A percentile compares a stretch with the other conserved stretches of the same genome.
Conservation (phyloP, 495 filamentous ascomycete species). For the Corynascus novoguineensis region DNA sequence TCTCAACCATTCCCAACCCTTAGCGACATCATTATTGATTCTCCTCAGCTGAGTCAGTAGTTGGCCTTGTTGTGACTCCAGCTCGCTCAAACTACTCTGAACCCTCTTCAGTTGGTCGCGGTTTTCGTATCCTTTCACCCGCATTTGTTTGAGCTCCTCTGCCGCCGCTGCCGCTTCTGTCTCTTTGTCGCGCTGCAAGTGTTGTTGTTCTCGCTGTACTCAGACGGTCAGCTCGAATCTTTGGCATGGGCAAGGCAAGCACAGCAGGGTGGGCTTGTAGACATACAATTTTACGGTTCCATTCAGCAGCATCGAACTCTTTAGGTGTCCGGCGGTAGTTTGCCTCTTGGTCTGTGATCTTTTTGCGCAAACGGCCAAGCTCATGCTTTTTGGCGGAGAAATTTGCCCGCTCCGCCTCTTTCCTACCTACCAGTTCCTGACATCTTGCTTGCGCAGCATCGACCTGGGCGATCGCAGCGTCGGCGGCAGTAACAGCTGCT, state of each 20-base stretch:
- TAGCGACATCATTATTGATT: conserved; percentile 55
- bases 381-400: conserved; percentile 50
- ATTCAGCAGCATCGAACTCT: conserved; percentile 45
- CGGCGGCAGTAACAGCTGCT: conserved; percentile 48
- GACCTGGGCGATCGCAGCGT: conserved; percentile 44
- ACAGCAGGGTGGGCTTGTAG: conserved; percentile 11
- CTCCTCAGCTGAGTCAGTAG: conserved; percentile 57
- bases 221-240: not conserved
- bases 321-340: conserved; percentile 41
- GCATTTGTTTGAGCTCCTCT: conserved; percentile 30
- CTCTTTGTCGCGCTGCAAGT: conserved; percentile 41
- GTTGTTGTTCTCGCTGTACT: conserved; percentile 39
- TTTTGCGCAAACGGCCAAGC: conserved; percentile 36
- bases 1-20: conserved; percentile 75
- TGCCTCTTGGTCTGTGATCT: conserved; percentile 41
- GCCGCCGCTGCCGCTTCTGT: conserved; percentile 31
- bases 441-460: conserved; percentile 48
- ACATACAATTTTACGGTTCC: conserved; percentile 52
- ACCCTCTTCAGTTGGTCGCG: conserved; percentile 25
- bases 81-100: conserved; percentile 46
- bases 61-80: conserved; percentile 74
- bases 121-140: conserved; percentile 21
- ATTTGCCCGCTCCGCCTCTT: conserved; percentile 51
- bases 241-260: not conserved
- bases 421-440: conserved; percentile 36